Conservation (phyloP, 441 rosid species). For the Gossypium laxum region DNA sequence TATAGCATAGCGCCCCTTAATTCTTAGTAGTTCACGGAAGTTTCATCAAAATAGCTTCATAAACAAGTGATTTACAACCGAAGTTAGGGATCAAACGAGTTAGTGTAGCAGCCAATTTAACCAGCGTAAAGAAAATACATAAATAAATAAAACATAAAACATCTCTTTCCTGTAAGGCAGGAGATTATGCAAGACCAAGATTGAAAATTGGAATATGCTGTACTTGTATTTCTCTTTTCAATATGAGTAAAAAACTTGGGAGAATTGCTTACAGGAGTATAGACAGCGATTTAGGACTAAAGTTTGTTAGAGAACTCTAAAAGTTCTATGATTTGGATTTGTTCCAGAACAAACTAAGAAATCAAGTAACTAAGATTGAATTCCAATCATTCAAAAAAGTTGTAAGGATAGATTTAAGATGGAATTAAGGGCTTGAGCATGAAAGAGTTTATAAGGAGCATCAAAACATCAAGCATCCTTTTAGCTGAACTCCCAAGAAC, state of each 20-base stretch:
- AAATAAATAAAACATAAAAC: neutral
- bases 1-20: neutral
- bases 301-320: no score
- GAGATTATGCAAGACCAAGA: neutral
- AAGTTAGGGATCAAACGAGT: neutral
- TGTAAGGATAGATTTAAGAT: neutral
- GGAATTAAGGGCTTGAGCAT: neutral
- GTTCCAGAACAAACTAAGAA: neutral
- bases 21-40: neutral
- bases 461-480: neutral
- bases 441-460: neutral
- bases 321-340: no score
- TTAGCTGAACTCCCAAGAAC: neutral
- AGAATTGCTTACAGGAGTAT: neutral
- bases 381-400: neutral
- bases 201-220: neutral
- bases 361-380: neutral
- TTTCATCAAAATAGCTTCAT: neutral
- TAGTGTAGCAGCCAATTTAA: neutral
- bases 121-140: neutral
- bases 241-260: neutral
- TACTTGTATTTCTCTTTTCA: neutral
- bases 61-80: neutral
- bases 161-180: neutral
- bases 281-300: no score